A percentile compares a stretch with the other conserved stretches of the same genome.
Evolutionary conservation across 2,329 filamentous ascomycete species (phyloP).

Genomic region (Verticillium tricorpus): DNA sequence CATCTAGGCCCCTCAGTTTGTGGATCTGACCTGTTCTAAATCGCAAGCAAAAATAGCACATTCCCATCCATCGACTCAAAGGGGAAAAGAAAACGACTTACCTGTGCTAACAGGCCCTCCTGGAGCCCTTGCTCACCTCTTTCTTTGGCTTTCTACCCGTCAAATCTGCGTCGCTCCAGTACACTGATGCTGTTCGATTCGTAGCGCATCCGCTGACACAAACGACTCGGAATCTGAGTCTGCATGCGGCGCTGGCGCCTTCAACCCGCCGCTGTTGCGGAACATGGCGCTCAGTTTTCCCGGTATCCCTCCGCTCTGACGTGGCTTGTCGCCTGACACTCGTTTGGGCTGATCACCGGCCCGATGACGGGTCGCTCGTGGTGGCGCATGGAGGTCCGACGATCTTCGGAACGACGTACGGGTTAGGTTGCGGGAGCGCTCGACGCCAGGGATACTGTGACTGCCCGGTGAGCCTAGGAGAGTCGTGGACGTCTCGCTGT

Average conservation of each 20-base stretch:
- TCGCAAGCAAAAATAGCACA: background rate
- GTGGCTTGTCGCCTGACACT: background rate
- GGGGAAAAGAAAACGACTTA: background rate
- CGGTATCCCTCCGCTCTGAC: background rate
- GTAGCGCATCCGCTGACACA: background rate
- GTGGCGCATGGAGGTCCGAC: background rate
- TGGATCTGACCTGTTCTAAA: background rate
- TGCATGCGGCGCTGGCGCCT: background rate
- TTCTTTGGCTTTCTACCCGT: background rate
- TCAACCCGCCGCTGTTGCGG: background rate
- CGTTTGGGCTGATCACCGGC: background rate
- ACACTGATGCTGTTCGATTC: background rate
- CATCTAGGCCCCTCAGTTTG: background rate
- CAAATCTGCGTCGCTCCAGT: background rate
- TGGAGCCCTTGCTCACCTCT: background rate
- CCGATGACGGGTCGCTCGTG: background rate
- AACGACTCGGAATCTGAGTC: background rate
- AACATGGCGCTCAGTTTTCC: background rate
- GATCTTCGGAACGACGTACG: background rate
- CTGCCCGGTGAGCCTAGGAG: background rate
- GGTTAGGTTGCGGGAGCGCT: background rate
- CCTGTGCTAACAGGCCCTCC: background rate
- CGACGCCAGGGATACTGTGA: background rate
- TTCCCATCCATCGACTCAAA: background rate
- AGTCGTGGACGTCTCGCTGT: background rate